phyloP scores from a whole-genome alignment of 164 flowering plant species.

The Nymphaea colorata region DNA sequence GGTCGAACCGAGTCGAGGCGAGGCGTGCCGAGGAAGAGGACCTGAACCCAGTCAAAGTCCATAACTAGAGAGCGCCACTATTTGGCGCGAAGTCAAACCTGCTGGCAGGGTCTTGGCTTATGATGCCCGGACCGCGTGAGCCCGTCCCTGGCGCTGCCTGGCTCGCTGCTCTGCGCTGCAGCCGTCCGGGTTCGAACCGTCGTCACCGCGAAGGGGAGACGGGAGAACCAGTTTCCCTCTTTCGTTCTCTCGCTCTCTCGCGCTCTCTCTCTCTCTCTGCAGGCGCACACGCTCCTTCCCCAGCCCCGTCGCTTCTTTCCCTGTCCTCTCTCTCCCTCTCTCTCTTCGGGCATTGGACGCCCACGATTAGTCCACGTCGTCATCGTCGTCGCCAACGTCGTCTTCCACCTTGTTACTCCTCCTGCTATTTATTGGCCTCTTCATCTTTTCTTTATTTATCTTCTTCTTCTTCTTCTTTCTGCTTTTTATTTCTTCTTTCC shows the following conservation, averaged over 20 bases:
- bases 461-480: slow-evolving; percentile 3
- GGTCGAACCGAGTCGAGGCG: too few species aligned
- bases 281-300: slow-evolving; percentile 8
- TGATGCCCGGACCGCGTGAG: background rate
- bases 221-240: background rate
- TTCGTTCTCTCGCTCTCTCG: background rate
- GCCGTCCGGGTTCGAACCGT: background rate
- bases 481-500: background rate
- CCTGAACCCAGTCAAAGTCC: too few species aligned
- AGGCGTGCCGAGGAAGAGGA: too few species aligned
- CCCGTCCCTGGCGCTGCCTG: background rate
- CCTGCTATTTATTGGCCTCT: slow-evolving; percentile 10
- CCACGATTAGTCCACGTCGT: background rate
- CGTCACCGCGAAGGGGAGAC: background rate
- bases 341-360: background rate
- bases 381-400: slow-evolving; percentile 9
- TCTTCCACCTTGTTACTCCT: background rate
- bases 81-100: too few species aligned
- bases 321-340: slow-evolving; percentile 1
- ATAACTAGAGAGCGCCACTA: too few species aligned
- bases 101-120: too few species aligned
- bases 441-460: background rate
- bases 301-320: background rate
- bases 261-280: background rate
- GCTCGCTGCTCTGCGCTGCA: background rate